Evolutionary conservation across 2,329 filamentous ascomycete species (phyloP).

Genomic region (Exophiala lecanii-corni): DNA sequence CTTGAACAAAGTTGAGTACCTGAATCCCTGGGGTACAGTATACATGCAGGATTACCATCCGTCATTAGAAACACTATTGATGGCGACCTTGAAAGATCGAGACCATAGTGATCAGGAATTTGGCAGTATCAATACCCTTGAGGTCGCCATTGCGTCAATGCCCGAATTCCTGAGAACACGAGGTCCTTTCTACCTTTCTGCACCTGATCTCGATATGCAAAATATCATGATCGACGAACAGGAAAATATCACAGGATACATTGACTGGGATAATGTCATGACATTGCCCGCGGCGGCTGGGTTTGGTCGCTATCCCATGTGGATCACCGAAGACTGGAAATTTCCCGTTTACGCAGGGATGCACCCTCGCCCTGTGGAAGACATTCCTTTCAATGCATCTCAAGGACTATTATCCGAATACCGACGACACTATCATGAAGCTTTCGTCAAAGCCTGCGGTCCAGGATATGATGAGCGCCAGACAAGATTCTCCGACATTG

Average conservation of each 20-base stretch:
- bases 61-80: neutral
- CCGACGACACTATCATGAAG: neutral
- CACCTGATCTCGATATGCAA: conserved; percentile 18
- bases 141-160: conserved; percentile 3
- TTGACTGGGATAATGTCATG: conserved; percentile 18
- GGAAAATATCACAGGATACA: conserved; percentile 19
- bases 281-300: conserved; percentile 6
- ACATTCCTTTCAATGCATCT: no score
- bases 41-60: neutral
- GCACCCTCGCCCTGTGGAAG: no score
- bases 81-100: neutral
- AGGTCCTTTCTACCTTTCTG: conserved; percentile 7
- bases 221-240: conserved; percentile 23
- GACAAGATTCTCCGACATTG: neutral
- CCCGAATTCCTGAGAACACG: neutral
- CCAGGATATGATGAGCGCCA: neutral
- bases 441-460: neutral
- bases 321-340: conserved; percentile 6
- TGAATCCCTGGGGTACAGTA: neutral
- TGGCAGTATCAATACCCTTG: neutral
- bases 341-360: neutral
- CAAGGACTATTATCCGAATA: no score
- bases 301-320: conserved; percentile 4
- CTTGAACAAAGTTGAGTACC: neutral
- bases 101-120: neutral